These are phyloP conservation scores for Trichophyton equinum DNA, from an alignment of 2,329 filamentous ascomycete species.

Conservation along the genomic window DNA sequence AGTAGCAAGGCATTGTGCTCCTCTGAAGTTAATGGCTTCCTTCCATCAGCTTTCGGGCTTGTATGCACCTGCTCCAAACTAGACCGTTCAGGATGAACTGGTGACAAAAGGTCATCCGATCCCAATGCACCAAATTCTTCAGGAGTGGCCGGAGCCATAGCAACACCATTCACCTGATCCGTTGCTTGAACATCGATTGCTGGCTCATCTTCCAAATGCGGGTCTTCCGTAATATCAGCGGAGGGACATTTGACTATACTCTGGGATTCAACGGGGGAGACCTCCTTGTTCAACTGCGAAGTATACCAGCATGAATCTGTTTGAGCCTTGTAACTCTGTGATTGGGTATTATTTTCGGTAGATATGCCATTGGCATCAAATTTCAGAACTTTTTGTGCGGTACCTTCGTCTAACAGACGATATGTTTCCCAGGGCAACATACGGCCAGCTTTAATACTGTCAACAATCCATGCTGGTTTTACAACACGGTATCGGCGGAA, in stretches of 20 bases:
- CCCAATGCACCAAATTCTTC: neutral
- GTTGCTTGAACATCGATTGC: neutral
- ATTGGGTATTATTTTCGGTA: slow-evolving; percentile 50
- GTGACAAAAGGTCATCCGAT: neutral
- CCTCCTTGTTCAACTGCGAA: slow-evolving; percentile 44
- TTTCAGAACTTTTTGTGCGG: slow-evolving; percentile 63
- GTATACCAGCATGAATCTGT: slow-evolving; percentile 74
- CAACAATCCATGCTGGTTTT: slow-evolving; percentile 86
- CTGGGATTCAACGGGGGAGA: neutral
- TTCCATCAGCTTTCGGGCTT: neutral
- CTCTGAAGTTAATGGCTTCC: slow-evolving; percentile 59
- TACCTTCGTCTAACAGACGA: slow-evolving; percentile 71
- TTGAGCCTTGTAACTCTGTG: slow-evolving; percentile 64
- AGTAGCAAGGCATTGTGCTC: slow-evolving; percentile 82
- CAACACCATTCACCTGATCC: neutral
- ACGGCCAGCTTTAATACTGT: slow-evolving; percentile 70
- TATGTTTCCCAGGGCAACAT: slow-evolving; percentile 79
- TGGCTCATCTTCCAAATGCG: neutral
- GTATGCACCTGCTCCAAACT: neutral
- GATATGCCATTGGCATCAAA: slow-evolving; percentile 49
- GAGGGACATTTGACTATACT: neutral
- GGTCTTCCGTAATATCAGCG: neutral
- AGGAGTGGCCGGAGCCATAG: neutral
- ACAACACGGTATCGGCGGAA: slow-evolving; percentile 82
- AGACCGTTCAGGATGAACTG: neutral